phyloP scores from a whole-genome alignment of 345 rosid genomes.

The Aquilaria yunnanensis region DNA sequence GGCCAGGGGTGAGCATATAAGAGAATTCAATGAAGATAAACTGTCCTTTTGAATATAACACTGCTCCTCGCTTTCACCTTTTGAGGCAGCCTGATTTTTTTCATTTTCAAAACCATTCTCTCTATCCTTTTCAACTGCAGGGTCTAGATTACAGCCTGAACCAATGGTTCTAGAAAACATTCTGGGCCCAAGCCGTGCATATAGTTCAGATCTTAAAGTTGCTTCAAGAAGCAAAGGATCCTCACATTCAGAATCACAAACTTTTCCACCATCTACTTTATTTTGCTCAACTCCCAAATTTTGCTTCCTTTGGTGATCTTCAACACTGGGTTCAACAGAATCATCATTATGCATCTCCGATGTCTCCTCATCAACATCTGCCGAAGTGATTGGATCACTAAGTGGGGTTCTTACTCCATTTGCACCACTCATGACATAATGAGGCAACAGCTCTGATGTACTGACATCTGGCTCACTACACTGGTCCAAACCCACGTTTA shows the following conservation, averaged over 20 bases:
- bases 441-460: conserved; percentile 70
- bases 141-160: conserved; percentile 29
- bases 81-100: conserved; percentile 29
- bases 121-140: conserved; percentile 39
- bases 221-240: conserved; percentile 77
- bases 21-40: conserved; percentile 17
- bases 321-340: conserved; percentile 29
- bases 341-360: conserved; percentile 46
- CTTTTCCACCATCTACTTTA: conserved; percentile 3
- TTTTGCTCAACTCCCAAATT: conserved; percentile 26
- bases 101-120: conserved; percentile 60
- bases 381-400: conserved; percentile 42
- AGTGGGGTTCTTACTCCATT: conserved; percentile 47
- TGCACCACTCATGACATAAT: conserved; percentile 34
- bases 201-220: conserved; percentile 70
- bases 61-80: conserved; percentile 27
- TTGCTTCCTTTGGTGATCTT: conserved; percentile 25
- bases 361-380: conserved; percentile 56
- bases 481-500: conserved; percentile 58
- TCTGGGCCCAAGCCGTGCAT: conserved; percentile 57
- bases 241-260: conserved; percentile 26
- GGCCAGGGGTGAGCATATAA: conserved; percentile 26
- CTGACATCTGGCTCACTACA: conserved; percentile 90
- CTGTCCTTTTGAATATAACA: conserved; percentile 30
- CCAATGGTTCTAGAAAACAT: conserved; percentile 36